These are phyloP conservation scores for Onygena corvina DNA, from an alignment of 2,329 filamentous ascomycete genomes.

Conservation along the genomic window DNA sequence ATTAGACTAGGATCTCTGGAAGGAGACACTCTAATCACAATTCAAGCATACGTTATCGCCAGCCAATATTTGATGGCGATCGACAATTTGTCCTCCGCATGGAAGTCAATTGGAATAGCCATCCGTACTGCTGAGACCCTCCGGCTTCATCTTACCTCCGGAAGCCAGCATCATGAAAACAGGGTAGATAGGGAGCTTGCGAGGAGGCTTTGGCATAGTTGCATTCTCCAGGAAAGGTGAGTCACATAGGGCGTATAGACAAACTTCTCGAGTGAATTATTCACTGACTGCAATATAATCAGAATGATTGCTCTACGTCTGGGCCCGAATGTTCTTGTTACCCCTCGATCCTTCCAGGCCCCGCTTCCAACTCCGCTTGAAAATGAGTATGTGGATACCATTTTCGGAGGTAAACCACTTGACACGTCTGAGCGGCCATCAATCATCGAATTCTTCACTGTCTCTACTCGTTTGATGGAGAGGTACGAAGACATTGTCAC, in stretches of 20 bases:
- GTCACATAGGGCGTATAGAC: not conserved
- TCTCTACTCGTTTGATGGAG: conserved; percentile 18
- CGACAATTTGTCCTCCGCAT: conserved; percentile 17
- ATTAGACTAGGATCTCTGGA: conserved; percentile 13
- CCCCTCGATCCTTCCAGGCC: conserved; percentile 14
- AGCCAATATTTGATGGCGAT: conserved; percentile 20
- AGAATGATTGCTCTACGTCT: conserved; percentile 19
- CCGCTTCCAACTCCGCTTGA: conserved; percentile 19
- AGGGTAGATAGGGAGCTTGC: conserved; percentile 17
- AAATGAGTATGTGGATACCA: conserved; percentile 20
- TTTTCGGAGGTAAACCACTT: conserved; percentile 13
- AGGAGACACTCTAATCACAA: conserved; percentile 10
- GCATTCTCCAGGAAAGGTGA: conserved; percentile 18
- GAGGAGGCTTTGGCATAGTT: conserved; percentile 21
- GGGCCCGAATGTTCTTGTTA: conserved; percentile 15
- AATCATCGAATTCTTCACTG: conserved; percentile 20
- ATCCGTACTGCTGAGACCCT: conserved; percentile 18
- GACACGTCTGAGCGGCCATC: conserved; percentile 17
- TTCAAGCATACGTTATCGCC: conserved; percentile 18
- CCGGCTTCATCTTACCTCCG: conserved; percentile 15
- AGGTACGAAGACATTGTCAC: conserved; percentile 18
- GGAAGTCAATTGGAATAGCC: conserved; percentile 18
- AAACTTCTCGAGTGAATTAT: not conserved
- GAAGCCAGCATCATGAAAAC: conserved; percentile 13
- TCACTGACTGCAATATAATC: not conserved